Percentiles rank a stretch among this genome's conserved stretches.
phyloP scores from a whole-genome alignment of 768 basidiomycete species.

The Leucosporidium creatinivorum region DNA sequence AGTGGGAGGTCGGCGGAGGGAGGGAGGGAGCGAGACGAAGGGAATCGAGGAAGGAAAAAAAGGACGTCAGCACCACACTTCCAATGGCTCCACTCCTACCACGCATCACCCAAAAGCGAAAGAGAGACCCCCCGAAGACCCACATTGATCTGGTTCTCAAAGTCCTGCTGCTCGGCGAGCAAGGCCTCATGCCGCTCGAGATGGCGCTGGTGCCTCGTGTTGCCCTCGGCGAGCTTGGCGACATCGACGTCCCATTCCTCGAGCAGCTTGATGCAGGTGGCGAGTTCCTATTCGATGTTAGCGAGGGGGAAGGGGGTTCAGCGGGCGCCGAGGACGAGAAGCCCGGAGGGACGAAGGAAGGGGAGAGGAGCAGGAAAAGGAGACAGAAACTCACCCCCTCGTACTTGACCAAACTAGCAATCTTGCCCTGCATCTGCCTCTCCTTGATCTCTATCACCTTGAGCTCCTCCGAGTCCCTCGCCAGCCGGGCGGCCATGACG shows the following conservation, averaged over 20 bases:
- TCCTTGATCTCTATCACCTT: conserved; percentile 12
- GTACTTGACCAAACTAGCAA: conserved; percentile 17
- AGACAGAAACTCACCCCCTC: conserved; percentile 13
- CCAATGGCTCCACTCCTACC: too few species aligned
- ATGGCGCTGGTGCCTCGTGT: conserved; percentile 8
- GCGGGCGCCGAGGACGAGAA: neutral
- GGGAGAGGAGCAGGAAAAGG: too few species aligned
- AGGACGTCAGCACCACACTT: too few species aligned
- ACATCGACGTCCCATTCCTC: conserved; percentile 29
- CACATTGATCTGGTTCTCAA: neutral
- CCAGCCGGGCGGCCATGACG: neutral
- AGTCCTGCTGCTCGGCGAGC: conserved; percentile 13
- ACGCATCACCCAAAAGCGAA: too few species aligned
- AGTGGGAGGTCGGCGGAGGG: too few species aligned
- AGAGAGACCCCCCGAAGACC: too few species aligned
- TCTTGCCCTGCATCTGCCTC: conserved; percentile 21
- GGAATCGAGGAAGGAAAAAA: neutral
- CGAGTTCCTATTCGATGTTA: conserved; percentile 12
- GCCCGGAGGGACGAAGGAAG: too few species aligned
- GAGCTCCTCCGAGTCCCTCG: neutral
- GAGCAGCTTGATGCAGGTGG: conserved; percentile 20
- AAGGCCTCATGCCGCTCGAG: conserved; percentile 11
- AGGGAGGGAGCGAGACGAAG: too few species aligned
- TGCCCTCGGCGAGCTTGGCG: conserved; percentile 16
- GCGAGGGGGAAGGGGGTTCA: neutral